Evolutionary conservation across 2,329 filamentous ascomycete species (phyloP).

Genomic region (Fusarium albidum): DNA sequence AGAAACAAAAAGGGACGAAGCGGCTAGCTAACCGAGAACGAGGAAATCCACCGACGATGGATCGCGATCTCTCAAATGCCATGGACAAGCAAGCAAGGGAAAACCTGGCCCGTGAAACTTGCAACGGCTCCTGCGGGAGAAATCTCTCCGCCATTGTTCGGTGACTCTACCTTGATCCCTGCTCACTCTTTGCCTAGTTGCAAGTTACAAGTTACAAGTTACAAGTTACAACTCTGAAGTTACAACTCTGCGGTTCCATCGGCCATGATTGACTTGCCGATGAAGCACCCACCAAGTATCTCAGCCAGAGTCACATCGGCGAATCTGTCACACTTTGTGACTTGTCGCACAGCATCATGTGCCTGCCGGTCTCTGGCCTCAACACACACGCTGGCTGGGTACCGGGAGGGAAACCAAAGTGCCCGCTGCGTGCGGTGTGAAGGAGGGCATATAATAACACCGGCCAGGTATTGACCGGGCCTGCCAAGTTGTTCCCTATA

Average conservation of each 20-base stretch:
- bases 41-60: conserved; percentile 4
- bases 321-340: conserved; percentile 23
- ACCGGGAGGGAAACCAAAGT: conserved; percentile 15
- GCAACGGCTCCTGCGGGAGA: conserved; percentile 5
- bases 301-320: conserved; percentile 18
- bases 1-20: conserved; percentile 10
- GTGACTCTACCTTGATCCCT: conserved; percentile 15
- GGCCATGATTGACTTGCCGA: not conserved
- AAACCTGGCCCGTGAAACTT: conserved; percentile 19
- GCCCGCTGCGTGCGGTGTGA: conserved; percentile 33
- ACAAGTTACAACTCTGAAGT: too few species aligned
- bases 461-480: conserved; percentile 22
- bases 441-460: conserved; percentile 25
- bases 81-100: conserved; percentile 9
- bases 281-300: not conserved
- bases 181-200: not conserved
- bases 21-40: not conserved
- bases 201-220: too few species aligned
- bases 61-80: conserved; percentile 32
- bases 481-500: conserved; percentile 31
- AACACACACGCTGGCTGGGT: not conserved
- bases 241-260: conserved; percentile 18
- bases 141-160: conserved; percentile 11
- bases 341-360: conserved; percentile 27
- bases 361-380: conserved; percentile 22